phyloP scores from a whole-genome alignment of 805 yeast species.

The Saccharomyces eubayanus region DNA sequence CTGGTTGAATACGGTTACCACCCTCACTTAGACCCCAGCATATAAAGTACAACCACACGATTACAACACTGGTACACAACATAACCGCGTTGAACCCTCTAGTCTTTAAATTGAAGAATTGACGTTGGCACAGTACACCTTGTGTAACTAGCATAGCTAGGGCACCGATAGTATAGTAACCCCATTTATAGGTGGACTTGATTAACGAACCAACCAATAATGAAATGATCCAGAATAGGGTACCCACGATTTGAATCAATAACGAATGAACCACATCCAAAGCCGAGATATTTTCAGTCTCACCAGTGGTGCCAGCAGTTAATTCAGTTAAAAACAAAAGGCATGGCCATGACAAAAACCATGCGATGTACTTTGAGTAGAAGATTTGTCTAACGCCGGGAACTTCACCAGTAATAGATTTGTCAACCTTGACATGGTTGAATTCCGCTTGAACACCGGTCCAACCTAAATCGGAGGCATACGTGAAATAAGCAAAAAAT shows the following conservation, averaged over 20 bases:
- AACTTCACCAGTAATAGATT: constrained; percentile 10
- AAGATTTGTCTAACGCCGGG: constrained; percentile 37
- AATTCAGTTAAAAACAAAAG: constrained; percentile 27
- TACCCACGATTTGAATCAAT: constrained; percentile 36
- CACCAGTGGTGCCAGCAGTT: constrained; percentile 8
- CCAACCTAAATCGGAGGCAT: constrained; percentile 42
- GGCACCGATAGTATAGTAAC: constrained; percentile 52
- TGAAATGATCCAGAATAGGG: constrained; percentile 44
- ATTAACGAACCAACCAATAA: constrained; percentile 51
- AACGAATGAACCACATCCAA: constrained; percentile 21
- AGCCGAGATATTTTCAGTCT: constrained; percentile 7
- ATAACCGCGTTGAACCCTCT: constrained; percentile 10
- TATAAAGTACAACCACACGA: constrained; percentile 38
- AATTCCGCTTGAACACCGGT: constrained; percentile 35
- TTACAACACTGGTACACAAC: constrained; percentile 22
- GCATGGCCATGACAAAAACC: constrained; percentile 41
- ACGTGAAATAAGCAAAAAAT: constrained; percentile 36
- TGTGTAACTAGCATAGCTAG: constrained; percentile 37
- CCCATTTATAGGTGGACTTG: constrained; percentile 55
- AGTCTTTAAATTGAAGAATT: constrained; percentile 18
- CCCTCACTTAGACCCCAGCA: constrained; percentile 48
- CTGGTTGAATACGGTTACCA: constrained; percentile 47
- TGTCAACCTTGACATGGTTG: constrained; percentile 30
- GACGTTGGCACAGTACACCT: constrained; percentile 22
- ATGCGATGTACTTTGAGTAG: constrained; percentile 38